Evolutionary conservation across 305 asterid genomes (phyloP).

Genomic region (Andrographis paniculata): DNA sequence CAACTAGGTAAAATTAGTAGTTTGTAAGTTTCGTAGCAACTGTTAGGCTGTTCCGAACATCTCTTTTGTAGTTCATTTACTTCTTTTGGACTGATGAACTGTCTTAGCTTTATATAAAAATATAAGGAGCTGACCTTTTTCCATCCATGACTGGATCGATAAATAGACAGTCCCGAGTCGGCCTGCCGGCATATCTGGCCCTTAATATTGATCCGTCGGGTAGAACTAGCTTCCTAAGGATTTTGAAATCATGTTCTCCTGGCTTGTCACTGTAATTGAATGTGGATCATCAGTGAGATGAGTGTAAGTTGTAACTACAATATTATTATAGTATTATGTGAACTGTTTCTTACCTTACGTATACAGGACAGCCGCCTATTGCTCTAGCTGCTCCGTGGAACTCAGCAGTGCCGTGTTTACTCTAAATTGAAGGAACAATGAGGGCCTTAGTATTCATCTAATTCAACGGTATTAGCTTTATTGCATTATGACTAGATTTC

Average conservation of each 20-base stretch:
- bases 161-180: slow-evolving; percentile 49
- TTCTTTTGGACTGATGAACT: too few species aligned
- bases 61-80: too few species aligned
- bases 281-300: too few species aligned
- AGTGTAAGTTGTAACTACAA: too few species aligned
- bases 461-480: not conserved
- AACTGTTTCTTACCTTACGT: slow-evolving; percentile 37
- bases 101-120: too few species aligned
- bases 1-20: too few species aligned
- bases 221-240: slow-evolving; percentile 50
- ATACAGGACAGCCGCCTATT: slow-evolving; percentile 57
- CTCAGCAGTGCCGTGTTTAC: slow-evolving; percentile 40
- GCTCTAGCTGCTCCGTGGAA: slow-evolving; percentile 68
- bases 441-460: not conserved
- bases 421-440: slow-evolving; percentile 17
- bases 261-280: slow-evolving; percentile 35
- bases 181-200: slow-evolving; percentile 46
- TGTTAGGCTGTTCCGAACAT: too few species aligned
- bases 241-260: slow-evolving; percentile 40
- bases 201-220: slow-evolving; percentile 53
- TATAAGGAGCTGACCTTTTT: slow-evolving; percentile 25
- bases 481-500: not conserved
- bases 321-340: too few species aligned
- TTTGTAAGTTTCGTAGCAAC: too few species aligned
- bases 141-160: slow-evolving; percentile 49